Evolutionary conservation across 2,329 filamentous ascomycete species (phyloP), one percentile per base, ranked within the genome.

Genomic region (Aureobasidium sp.): DNA sequence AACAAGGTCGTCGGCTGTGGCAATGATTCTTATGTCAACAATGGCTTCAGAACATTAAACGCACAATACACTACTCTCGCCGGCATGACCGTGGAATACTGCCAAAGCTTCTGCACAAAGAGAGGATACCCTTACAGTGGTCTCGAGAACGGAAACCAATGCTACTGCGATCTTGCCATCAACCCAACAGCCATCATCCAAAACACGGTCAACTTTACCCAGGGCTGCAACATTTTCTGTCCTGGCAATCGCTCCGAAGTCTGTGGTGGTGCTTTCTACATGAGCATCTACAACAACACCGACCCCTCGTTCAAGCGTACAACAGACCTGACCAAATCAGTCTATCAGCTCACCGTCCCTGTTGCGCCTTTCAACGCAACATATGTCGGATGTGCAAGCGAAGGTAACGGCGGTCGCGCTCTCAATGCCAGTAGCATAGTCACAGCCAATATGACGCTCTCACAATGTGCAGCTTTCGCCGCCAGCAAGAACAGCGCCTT

Each of bases 371-470:
- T 54, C 47, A 54, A 51, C 35, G 35, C 37, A 17, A 48, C 71
- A 40, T 76, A 80, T 57, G 64, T 77, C 7, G 84, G 84, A 52
- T 88, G 84, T 70, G 84, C 78, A 60, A 64, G 62, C 6, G 75
- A 77, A 59, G 61, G 65, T 34, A 62, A 66, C 49, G 57, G 57
- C 51, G 57, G 57, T 17, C 72, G 73, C 45, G 70, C 71, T 7
- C 61, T 71, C 32, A 61, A 55, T 2, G 67, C 62, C n/a, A 58
- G 60, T 1, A 54, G 44, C 25, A 54, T 55, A 1, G 42, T 39
- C 22, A 52, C 56, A 11, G 51, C 60, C 49, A 60, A 64, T 50
- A 82, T 83, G 78, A 83, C 79, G 2, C 72, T 78, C 22, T 70
- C 76, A 57, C 67, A 68, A 41, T 85, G 81, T 60, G 69, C 79